phyloP scores from a whole-genome alignment of 352 stramenopile genomes.

The Pythium myriotylum region DNA sequence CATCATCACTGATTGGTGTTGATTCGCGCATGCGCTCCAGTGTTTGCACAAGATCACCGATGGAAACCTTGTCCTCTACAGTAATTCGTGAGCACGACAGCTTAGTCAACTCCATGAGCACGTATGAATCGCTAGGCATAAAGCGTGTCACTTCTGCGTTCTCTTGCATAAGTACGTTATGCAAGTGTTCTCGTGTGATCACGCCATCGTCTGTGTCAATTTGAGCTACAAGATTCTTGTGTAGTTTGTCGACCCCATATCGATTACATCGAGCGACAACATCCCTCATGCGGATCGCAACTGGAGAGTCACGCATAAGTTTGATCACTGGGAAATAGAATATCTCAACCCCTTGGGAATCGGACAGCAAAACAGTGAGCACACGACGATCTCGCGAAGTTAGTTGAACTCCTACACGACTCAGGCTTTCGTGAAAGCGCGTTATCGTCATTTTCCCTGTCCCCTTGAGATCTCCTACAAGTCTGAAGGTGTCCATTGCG shows the following conservation, averaged over 20 bases:
- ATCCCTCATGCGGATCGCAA: slow-evolving; percentile 25
- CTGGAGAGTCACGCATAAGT: slow-evolving; percentile 31
- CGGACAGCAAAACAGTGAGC: slow-evolving; percentile 47
- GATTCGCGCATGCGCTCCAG: slow-evolving; percentile 28
- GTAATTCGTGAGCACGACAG: background rate
- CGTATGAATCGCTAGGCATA: slow-evolving; percentile 37
- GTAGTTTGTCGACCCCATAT: slow-evolving; percentile 43
- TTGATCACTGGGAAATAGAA: slow-evolving; percentile 57
- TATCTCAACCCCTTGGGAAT: slow-evolving; percentile 48
- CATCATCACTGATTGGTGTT: slow-evolving; percentile 10
- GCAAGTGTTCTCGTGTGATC: slow-evolving; percentile 45
- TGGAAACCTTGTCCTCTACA: slow-evolving; percentile 25
- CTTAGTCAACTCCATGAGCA: slow-evolving; percentile 39
- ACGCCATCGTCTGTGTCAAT: slow-evolving; percentile 42
- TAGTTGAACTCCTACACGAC: slow-evolving; percentile 40
- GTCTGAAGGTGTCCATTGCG: slow-evolving; percentile 40
- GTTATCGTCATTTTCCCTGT: slow-evolving; percentile 44
- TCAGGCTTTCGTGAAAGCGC: slow-evolving; percentile 45
- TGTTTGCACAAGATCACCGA: slow-evolving; percentile 37
- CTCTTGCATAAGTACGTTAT: slow-evolving; percentile 40
- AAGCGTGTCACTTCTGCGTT: slow-evolving; percentile 34
- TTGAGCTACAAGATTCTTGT: slow-evolving; percentile 40
- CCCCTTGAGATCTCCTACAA: slow-evolving; percentile 50
- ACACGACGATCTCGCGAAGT: slow-evolving; percentile 44
- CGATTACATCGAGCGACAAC: slow-evolving; percentile 37